phyloP scores from a whole-genome alignment of 768 basidiomycete species.

The Lactarius vividus region DNA sequence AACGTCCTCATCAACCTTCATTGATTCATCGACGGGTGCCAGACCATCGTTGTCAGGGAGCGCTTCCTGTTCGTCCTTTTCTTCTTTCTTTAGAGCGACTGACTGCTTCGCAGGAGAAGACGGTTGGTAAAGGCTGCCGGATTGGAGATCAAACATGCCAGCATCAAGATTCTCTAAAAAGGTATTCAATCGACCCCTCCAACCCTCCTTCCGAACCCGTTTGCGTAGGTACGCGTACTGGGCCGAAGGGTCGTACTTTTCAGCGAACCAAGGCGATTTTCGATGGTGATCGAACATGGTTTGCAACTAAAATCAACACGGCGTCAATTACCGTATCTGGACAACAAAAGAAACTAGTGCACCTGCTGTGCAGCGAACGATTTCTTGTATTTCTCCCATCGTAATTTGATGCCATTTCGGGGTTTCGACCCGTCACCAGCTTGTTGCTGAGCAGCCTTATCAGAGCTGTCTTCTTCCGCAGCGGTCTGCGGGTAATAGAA shows the following conservation, averaged over 20 bases:
- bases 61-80: constrained; percentile 38
- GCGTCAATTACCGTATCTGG: constrained; percentile 10
- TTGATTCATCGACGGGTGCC: constrained; percentile 50
- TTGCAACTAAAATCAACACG: constrained; percentile 59
- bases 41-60: constrained; percentile 30
- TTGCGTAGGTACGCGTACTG: constrained; percentile 70
- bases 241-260: constrained; percentile 84
- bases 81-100: constrained; percentile 41
- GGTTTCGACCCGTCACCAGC: constrained; percentile 81
- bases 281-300: constrained; percentile 95
- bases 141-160: constrained; percentile 82
- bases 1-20: constrained; percentile 79
- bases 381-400: constrained; percentile 95
- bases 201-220: constrained; percentile 80
- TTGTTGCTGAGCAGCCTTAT: constrained; percentile 81
- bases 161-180: constrained; percentile 80
- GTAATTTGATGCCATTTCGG: constrained; percentile 75
- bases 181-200: constrained; percentile 67
- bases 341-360: constrained; percentile 33
- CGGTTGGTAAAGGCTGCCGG: constrained; percentile 55
- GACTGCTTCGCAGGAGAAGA: constrained; percentile 52
- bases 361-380: constrained; percentile 87
- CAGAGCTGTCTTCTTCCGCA: constrained; percentile 76
- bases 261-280: constrained; percentile 95
- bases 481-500: constrained; percentile 73